Base-by-base conservation (phyloP, 1,284 basidiomycete genomes). In the Trametes polyzona region DNA sequence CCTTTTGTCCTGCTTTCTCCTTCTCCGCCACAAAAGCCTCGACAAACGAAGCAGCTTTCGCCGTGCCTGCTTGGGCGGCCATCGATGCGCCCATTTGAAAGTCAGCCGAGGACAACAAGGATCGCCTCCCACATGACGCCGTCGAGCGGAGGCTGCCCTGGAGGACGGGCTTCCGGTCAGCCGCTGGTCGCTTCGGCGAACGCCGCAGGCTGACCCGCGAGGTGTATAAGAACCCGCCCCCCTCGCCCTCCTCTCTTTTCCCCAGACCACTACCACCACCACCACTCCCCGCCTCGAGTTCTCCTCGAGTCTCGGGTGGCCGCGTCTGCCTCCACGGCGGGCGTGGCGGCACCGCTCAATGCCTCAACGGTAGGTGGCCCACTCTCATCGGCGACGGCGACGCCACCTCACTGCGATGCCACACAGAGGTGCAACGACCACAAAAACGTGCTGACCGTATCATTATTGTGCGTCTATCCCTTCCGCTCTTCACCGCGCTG, bases 1-100 rank as follows among this genome's bases (percentile, higher is more conserved):
- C 14, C 39, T 41, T 8, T 21, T 21, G 9, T 23, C 41, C n/a
- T 6, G 14, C 49, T 10, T 30, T 33, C 30, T 41, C 32, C 50
- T 24, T 26, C 50, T 40, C 32, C 3, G 12, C 27, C 32, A n/a
- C 19, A 36, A 17, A 43, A 21, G 24, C 6, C 2, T n/a, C n/a
- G n/a, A n/a, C n/a, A n/a, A n/a, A n/a, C n/a, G n/a, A n/a, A n/a
- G n/a, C n/a, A n/a, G 48, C 40, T 43, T 41, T 24, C 35, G 14
- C 16, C 21, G 41, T 52, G 32, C 50, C 40, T 43, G 30, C 41
- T 52, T 19, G 41, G 32, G 41, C 50, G 50, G 21, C 50, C 40
- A 52, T 52, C 50, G 50, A 52, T 52, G 24, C 50, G 50, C 50
- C 50, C 50, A 52, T 33, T 52, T 43, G 17, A 19, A 51, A 42